Base-by-base conservation (phyloP, 2,329 filamentous ascomycete genomes). In the Lasiodiplodia gonubiensis region DNA sequence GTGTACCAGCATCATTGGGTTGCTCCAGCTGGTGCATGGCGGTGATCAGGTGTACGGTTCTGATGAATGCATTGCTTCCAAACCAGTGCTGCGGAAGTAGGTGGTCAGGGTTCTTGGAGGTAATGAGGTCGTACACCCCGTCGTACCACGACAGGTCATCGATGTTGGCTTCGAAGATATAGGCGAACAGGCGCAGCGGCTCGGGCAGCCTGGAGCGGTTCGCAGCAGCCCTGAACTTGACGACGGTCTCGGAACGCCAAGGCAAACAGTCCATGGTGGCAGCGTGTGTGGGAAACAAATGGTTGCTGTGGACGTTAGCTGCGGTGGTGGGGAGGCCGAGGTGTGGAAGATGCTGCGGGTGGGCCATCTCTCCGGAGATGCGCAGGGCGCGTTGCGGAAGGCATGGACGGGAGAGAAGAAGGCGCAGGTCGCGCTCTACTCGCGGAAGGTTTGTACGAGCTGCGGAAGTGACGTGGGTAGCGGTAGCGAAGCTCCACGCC, bases 331-430 rank as follows among this genome's bases (percentile, higher is more conserved):
- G 27, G n/a, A 23, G 39, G 27, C 60, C 46, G 46, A 51, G 27
- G 12, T 61, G 60, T 16, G 48, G 60, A 18, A 51, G 46, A n/a
- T 48, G 46, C n/a, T 57, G 52, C 39, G 46, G 23, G 42, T 27
- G n/a, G 46, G 53, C 64, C 64, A 66, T 66, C 64, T 66, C 53
- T 25, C 37, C 18, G 46, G 53, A 59, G 64, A 66, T 59, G 64
- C 27, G 39, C 53, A 27, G 42, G 51, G 42, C 23, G 51, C 53
- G 42, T 55, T 39, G 53, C 27, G 52, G 52, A 53, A 66, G 64
- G 64, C 64, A 66, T 66, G 52, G 64, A 66, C 37, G 39, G 49
- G 30, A 18, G 39, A 46, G 57, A n/a, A n/a, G 39, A 48, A n/a
- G 39, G 57, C 57, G 57, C 57, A 18, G 23, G 57, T 61, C 42